These are phyloP conservation scores for Pseudogymnoascus sp. DNA, from an alignment of 2,329 filamentous ascomycete genomes.

Conservation along the genomic window DNA sequence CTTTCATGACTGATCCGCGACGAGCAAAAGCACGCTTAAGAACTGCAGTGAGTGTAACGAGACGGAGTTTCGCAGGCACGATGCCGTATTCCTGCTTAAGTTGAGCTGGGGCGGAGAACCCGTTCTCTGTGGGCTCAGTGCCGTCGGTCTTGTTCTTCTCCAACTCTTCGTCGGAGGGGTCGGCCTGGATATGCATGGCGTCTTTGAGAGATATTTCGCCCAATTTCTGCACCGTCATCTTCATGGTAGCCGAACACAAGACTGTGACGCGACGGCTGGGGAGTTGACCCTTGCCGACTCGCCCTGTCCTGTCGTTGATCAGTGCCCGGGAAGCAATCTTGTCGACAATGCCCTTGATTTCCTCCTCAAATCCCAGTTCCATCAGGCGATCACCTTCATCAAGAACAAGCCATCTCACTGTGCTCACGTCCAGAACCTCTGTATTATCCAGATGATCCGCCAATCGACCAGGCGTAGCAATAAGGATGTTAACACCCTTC, in stretches of 20 bases:
- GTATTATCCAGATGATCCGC: constrained; percentile 92
- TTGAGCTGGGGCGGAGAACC: constrained; percentile 80
- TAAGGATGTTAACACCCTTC: constrained; percentile 91
- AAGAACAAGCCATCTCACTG: constrained; percentile 85
- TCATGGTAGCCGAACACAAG: constrained; percentile 94
- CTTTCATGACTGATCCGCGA: constrained; percentile 89
- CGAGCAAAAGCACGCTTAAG: constrained; percentile 82
- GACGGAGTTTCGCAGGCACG: constrained; percentile 78
- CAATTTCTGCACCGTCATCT: constrained; percentile 89
- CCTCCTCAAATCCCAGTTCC: constrained; percentile 95
- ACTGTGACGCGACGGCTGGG: constrained; percentile 75
- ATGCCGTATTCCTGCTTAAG: constrained; percentile 87
- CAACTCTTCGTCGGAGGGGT: constrained; percentile 42
- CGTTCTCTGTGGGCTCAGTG: constrained; percentile 38
- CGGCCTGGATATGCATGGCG: constrained; percentile 75
- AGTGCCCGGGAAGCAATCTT: constrained; percentile 62
- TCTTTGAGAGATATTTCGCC: constrained; percentile 94
- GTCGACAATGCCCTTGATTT: constrained; percentile 78
- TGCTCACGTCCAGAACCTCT: constrained; percentile 77
- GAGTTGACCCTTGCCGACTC: constrained; percentile 51
- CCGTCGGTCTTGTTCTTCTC: constrained; percentile 44
- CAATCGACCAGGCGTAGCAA: constrained; percentile 86
- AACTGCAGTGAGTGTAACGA: constrained; percentile 79
- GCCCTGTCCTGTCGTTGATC: constrained; percentile 51
- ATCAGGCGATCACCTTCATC: constrained; percentile 97